Base-by-base conservation (phyloP, 2,329 filamentous ascomycete species). In the Verticillium nubilum region DNA sequence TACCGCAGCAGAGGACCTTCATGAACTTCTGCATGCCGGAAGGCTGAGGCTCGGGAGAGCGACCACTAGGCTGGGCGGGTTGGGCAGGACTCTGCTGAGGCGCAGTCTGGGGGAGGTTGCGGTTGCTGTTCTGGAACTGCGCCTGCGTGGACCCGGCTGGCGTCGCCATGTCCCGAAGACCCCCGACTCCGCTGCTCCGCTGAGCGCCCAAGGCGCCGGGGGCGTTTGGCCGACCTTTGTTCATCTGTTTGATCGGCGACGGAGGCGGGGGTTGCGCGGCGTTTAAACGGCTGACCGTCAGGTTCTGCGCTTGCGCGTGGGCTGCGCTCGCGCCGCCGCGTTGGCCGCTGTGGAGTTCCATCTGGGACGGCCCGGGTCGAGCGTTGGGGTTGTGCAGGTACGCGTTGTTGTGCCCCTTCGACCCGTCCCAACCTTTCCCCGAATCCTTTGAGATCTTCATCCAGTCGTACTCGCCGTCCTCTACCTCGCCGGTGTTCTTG, bases 401-500 rank as follows among this genome's bases (percentile, higher is more conserved):
- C 65, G 76, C 76, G 66, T 77, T 76, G 74, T 90, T 88, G 68
- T 90, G 88, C 74, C 91, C 91, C 68, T 70, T 74, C 59, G 73
- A 72, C 61, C 85, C 86, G 77, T 96, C 92, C 91, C 91, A 96
- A 64, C 92, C 92, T 78, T 96, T 95, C 77, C 92, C 91, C 69
- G 83, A 80, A 70, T 84, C 82, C 74, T 86, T 87, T 80, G 92
- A 95, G 68, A 97, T 83, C 83, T 97, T 97, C 92, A 98, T 97
- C 95, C 95, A 99, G 79, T 99, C 95, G 75, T 98, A 99, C 74
- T 98, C 94, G 70, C 95, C 95, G 75, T 99, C 95, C 73, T 98
- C 95, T 9, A 97, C 88, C 69, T 97, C 93, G 59, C 93, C 93
- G 2, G 90, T 90, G 73, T 92, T 94, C 84, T 97, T 97, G 64